Base-by-base conservation (phyloP, 345 rosid genomes). In the Leavenworthia alabamica region DNA sequence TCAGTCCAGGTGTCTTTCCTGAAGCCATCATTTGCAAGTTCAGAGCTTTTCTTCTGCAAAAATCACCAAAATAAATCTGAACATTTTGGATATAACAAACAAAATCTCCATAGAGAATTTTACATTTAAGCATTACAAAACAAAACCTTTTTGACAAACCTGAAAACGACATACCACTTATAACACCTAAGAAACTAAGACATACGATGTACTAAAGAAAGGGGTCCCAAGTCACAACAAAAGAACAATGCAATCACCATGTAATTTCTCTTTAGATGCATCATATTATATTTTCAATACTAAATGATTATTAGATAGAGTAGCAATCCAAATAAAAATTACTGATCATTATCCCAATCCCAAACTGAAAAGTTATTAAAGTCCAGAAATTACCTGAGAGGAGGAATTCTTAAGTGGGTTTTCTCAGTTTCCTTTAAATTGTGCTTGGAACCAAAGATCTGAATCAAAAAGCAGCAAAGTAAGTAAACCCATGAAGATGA, bases 11-110 rank as follows among this genome's bases (percentile, higher is more conserved):
- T 41, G 48, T 48, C 19, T 63, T 48, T 13, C 75, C 75, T 48
- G 70, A 40, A 26, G 70, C 64, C 75, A 71, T 71, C 31, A 56
- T 3, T 48, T 42, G 64, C 50, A 71, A 71, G 64, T 62, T 71
- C 9, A 6, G 22, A 48, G 54, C 0, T 60, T 51, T 68, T 10
- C 51, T 42, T 5, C 75, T 71, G 60, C 60, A 63, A 49, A 20
- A 35, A 68, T 27, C 53, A 63, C 40, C 47, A 9, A 19, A 23
- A 31, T 8, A 40, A 22, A 56, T 22, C 24, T 36, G 20, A 49
- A 26, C 8, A 55, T 20, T 36, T 46, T 42, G 35, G 22, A 10
- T 17, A 49, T 20, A 10, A 59, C 41, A 27, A 69, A 61, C 49
- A n/a, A n/a, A n/a, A 53, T 17, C 7, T 60, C 24, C 39, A 31